Base-by-base conservation (phyloP, 345 rosid genomes). In the Aurinia saxatilis region DNA sequence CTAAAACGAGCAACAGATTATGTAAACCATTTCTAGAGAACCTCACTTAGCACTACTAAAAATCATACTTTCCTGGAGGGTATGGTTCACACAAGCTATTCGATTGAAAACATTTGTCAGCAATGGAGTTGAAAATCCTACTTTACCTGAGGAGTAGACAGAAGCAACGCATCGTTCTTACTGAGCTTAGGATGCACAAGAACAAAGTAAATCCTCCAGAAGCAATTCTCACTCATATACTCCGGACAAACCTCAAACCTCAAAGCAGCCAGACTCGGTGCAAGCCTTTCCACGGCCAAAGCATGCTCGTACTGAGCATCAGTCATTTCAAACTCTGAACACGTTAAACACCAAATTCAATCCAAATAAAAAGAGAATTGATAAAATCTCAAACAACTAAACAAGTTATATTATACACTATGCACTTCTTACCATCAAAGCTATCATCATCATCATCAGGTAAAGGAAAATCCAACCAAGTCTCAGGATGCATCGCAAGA, bases 141-240 rank as follows among this genome's bases (percentile, higher is more conserved):
- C 30, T 27, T 21, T 59, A 88, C 99, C 75, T 88, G 88, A 50
- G 95, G 73, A 52, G 97, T 86, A 12, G 95, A 87, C 75, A 95
- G 81, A 75, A 78, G 71, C 41, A 81, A 81, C 0, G 97, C 88
- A 64, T 90, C 96, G 29, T 76, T 59, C 70, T 88, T 88, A 67
- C 75, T 80, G 58, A 95, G 92, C 49, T 85, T 82, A 18, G 99
- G 88, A 77, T 87, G 96, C 73, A 86, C 66, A 53, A 95, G 96
- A n/a, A 90, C 97, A 75, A 95, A 95, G 72, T 90, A 95, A 66
- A 95, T 86, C 75, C 83, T 95, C 97, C 97, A 95, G 71, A 90
- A 90, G 82, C 90, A 88, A 66, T 82, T 67, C 60, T 88, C 91
- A 25, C 84, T 90, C 93, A 90, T 86, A 72, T 88, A 88, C 9